phyloP scores from a whole-genome alignment of 805 yeast genomes.

The Starmerella vaccinii region DNA sequence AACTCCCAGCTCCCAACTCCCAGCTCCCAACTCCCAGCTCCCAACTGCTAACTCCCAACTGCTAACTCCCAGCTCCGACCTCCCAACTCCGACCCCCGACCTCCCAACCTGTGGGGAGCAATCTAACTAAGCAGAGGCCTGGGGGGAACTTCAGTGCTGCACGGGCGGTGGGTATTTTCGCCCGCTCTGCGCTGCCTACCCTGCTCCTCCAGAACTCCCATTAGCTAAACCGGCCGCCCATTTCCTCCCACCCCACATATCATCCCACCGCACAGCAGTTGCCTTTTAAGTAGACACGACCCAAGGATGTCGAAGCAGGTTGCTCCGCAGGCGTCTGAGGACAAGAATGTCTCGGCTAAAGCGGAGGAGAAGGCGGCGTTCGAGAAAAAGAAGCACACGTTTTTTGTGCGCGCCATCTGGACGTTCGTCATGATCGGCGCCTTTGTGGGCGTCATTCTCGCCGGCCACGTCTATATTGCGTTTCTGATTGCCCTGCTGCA shows the following conservation, averaged over 20 bases:
- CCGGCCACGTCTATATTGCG: slow-evolving; percentile 80
- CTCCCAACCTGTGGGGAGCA: background rate
- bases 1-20: too few species aligned
- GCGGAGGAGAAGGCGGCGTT: slow-evolving; percentile 11
- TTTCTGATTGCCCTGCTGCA: slow-evolving; percentile 62
- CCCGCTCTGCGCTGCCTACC: too few species aligned
- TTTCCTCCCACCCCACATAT: background rate
- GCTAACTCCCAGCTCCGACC: too few species aligned
- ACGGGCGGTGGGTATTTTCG: too few species aligned
- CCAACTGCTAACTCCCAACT: too few species aligned
- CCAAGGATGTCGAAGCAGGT: background rate
- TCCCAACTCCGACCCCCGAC: too few species aligned
- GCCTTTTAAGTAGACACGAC: background rate
- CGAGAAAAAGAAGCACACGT: slow-evolving; percentile 69
- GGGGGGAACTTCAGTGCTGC: too few species aligned
- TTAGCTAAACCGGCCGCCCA: background rate
- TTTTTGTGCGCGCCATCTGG: slow-evolving; percentile 84
- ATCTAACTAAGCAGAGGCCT: background rate
- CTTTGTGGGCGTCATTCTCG: slow-evolving; percentile 57
- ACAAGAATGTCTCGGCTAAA: background rate
- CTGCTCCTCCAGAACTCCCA: background rate
- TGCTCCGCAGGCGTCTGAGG: background rate
- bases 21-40: too few species aligned
- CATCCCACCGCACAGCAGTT: background rate
- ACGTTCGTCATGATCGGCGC: slow-evolving; percentile 78